Percentiles rank a stretch among this genome's conserved stretches.
Conservation (phyloP, 306 rosid species). For the Potentilla sterilis region DNA sequence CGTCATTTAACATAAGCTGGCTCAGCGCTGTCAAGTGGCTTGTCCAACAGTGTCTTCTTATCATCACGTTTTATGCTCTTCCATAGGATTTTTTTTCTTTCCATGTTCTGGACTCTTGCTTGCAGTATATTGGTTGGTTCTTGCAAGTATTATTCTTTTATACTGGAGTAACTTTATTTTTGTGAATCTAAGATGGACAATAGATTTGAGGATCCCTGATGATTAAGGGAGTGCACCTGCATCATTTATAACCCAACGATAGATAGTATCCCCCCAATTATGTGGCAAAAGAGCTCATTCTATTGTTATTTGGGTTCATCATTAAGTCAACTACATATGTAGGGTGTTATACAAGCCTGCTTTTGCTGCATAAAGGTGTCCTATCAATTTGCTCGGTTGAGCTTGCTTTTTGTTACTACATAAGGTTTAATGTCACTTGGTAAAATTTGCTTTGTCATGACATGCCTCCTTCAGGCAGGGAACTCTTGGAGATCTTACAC, state of each 20-base stretch:
- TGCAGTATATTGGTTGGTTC: not conserved
- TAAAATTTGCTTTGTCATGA: conserved; percentile 45
- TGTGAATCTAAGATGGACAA: not conserved
- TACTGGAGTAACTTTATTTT: not conserved
- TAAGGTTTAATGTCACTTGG: conserved; percentile 33
- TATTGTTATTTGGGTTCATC: not conserved
- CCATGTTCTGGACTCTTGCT: not conserved
- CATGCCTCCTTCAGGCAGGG: conserved; percentile 50
- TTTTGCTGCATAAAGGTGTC: conserved; percentile 3
- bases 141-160: not conserved
- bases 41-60: not conserved
- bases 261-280: not conserved
- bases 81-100: not conserved
- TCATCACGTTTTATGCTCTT: not conserved
- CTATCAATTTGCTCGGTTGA: not conserved
- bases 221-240: not conserved
- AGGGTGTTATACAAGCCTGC: not conserved
- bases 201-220: not conserved
- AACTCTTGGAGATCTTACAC: conserved; percentile 51
- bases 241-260: not conserved
- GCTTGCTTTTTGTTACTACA: not conserved
- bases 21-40: not conserved
- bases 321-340: not conserved
- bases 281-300: not conserved
- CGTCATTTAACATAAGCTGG: not conserved